phyloP scores from a whole-genome alignment of 129 eudicot genomes.

The Lactuca saligna region DNA sequence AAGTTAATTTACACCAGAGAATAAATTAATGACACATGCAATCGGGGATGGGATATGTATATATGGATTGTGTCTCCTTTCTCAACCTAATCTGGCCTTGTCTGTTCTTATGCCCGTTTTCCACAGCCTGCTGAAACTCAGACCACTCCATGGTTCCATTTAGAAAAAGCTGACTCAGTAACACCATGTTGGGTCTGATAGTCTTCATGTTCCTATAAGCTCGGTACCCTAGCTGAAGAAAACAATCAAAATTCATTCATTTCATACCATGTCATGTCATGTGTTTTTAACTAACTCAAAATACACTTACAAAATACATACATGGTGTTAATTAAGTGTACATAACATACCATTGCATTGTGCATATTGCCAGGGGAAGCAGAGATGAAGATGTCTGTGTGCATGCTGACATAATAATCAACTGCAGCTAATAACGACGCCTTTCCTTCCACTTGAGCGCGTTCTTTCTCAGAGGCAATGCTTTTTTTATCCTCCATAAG shows the following conservation, averaged over 20 bases:
- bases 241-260: not conserved
- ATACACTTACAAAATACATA: too few relatives aligned
- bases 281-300: too few relatives aligned
- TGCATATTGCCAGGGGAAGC: conserved; percentile 99
- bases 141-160: conserved; percentile 74
- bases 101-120: conserved; percentile 80
- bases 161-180: conserved; percentile 78
- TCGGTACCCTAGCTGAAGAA: conserved; percentile 68
- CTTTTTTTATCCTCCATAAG: conserved; percentile 86
- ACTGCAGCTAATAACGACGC: conserved; percentile 94
- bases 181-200: conserved; percentile 78
- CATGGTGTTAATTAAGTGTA: too few relatives aligned
- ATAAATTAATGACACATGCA: conserved; percentile 63
- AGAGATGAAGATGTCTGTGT: conserved; percentile 82
- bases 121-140: conserved; percentile 54
- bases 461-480: conserved; percentile 67
- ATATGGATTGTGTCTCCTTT: conserved; percentile 71
- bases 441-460: conserved; percentile 70
- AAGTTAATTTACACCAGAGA: not conserved
- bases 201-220: conserved; percentile 79
- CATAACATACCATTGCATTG: conserved; percentile 77
- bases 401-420: conserved; percentile 85
- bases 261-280: too few relatives aligned
- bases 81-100: conserved; percentile 78
- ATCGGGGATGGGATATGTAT: conserved; percentile 92